These are phyloP conservation scores for Fusarium sambucinum DNA, from an alignment of 2,329 filamentous ascomycete genomes.

Conservation along the genomic window DNA sequence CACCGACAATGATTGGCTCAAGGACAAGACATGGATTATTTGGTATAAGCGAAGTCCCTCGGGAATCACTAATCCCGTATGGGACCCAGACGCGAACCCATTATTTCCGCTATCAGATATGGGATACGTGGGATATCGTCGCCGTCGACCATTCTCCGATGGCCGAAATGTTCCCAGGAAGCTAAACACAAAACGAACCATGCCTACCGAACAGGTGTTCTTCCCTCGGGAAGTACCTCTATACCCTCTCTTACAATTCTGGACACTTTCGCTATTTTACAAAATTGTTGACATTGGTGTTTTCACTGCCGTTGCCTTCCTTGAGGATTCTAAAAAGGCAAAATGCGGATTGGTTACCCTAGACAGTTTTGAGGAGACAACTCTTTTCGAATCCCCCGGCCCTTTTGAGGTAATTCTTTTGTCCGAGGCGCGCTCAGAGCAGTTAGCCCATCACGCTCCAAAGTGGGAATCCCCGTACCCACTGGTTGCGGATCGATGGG, in stretches of 20 bases:
- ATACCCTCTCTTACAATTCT: constrained; percentile 31
- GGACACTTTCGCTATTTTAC: constrained; percentile 25
- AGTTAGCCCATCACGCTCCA: too few relatives aligned
- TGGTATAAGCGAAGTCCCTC: constrained; percentile 28
- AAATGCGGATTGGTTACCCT: constrained; percentile 4
- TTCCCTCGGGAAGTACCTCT: neutral
- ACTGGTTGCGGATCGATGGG: too few relatives aligned
- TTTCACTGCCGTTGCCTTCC: neutral
- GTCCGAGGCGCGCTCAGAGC: neutral
- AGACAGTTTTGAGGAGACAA: constrained; percentile 21
- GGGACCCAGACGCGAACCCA: constrained; percentile 6
- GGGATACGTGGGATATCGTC: neutral
- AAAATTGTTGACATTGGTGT: neutral
- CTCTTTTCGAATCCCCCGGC: neutral
- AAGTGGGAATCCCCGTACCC: too few relatives aligned
- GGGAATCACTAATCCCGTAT: constrained; percentile 1
- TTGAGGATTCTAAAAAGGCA: neutral
- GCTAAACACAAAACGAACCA: neutral
- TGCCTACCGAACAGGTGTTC: neutral
- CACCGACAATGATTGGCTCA: neutral
- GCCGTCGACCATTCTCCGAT: neutral
- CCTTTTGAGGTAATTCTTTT: constrained; percentile 15
- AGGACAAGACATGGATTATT: constrained; percentile 18
- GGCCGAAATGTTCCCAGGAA: neutral
- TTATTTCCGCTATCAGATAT: neutral